Conservation (phyloP, 2,329 filamentous ascomycete species). For the Colletotrichum spinosum region DNA sequence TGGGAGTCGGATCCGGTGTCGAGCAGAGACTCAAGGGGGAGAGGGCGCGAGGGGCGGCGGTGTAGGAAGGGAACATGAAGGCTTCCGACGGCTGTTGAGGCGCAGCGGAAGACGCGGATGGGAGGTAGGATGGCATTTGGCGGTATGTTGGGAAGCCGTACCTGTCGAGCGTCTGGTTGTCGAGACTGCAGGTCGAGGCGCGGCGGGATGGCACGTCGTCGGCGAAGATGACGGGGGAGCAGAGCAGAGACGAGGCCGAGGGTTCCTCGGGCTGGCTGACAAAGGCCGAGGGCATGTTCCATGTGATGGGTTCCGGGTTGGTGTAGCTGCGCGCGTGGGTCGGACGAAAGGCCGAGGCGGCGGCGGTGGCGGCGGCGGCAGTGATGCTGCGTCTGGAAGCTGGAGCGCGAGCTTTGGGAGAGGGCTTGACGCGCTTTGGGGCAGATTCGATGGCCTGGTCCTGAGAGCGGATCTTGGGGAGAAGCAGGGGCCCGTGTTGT, state of each 20-base stretch:
- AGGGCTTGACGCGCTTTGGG: conserved; percentile 69
- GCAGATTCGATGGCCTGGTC: conserved; percentile 77
- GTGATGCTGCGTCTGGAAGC: conserved; percentile 38
- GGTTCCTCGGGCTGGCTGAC: conserved; percentile 42
- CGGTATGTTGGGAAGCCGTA: conserved; percentile 90
- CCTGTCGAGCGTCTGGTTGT: conserved; percentile 72
- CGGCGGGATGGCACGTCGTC: conserved; percentile 65
- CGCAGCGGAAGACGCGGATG: conserved; percentile 44
- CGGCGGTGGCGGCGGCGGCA: conserved; percentile 32
- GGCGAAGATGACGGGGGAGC: conserved; percentile 72
- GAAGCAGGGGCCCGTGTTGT: conserved; percentile 81
- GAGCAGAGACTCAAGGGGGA: conserved; percentile 55
- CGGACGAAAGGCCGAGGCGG: conserved; percentile 52
- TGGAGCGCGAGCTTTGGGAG: conserved; percentile 54
- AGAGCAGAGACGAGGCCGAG: conserved; percentile 65
- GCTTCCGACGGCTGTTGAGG: conserved; percentile 50
- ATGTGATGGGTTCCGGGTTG: conserved; percentile 67
- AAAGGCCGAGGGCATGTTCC: conserved; percentile 47
- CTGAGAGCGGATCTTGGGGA: conserved; percentile 88
- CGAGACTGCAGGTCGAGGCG: conserved; percentile 75
- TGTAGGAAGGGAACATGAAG: conserved; percentile 60
- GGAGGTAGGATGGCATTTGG: conserved; percentile 71
- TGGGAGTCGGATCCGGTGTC: conserved; percentile 59
- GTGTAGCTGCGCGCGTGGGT: conserved; percentile 70
- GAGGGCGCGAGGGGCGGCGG: conserved; percentile 53